Conservation (phyloP, 768 basidiomycete genomes). For the Termitomyces sp. region DNA sequence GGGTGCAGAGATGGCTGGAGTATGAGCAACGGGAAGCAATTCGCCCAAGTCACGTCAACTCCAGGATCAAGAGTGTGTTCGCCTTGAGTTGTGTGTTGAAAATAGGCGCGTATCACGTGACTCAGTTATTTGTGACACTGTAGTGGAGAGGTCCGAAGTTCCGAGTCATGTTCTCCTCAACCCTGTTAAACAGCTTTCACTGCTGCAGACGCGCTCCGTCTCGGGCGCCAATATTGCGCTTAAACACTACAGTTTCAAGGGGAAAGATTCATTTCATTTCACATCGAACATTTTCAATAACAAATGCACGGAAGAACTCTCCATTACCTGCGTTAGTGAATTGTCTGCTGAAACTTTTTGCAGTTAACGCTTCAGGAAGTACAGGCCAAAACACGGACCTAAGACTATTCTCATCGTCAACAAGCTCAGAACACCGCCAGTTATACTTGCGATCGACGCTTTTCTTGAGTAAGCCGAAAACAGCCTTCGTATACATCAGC, state of each 20-base stretch:
- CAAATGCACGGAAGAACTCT: slow-evolving; percentile 4
- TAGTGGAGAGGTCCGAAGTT: slow-evolving; percentile 7
- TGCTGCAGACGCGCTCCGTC: slow-evolving; percentile 1
- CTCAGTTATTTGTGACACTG: slow-evolving; percentile 3
- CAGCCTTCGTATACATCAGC: neutral
- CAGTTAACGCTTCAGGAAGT: slow-evolving; percentile 28
- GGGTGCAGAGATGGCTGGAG: neutral
- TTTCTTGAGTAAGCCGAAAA: slow-evolving; percentile 55
- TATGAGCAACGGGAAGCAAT: neutral
- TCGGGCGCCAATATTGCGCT: neutral
- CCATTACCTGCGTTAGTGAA: slow-evolving; percentile 13
- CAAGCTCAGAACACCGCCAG: slow-evolving; percentile 74
- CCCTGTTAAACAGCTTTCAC: neutral
- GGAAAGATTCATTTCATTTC: neutral
- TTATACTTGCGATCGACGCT: slow-evolving; percentile 71
- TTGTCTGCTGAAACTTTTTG: neutral
- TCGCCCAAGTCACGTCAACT: slow-evolving; percentile 10
- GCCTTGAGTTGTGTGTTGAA: slow-evolving; percentile 18
- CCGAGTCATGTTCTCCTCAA: slow-evolving; percentile 11
- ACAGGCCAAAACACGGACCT: slow-evolving; percentile 42
- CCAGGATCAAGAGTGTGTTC: neutral
- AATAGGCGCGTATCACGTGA: slow-evolving; percentile 29
- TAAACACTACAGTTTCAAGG: neutral
- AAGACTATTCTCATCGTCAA: slow-evolving; percentile 75
- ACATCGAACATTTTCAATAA: slow-evolving; percentile 4